Evolutionary conservation across 1,284 basidiomycete genomes (phyloP), one percentile per base, ranked within the genome.

Genomic region (Malassezia nana): DNA sequence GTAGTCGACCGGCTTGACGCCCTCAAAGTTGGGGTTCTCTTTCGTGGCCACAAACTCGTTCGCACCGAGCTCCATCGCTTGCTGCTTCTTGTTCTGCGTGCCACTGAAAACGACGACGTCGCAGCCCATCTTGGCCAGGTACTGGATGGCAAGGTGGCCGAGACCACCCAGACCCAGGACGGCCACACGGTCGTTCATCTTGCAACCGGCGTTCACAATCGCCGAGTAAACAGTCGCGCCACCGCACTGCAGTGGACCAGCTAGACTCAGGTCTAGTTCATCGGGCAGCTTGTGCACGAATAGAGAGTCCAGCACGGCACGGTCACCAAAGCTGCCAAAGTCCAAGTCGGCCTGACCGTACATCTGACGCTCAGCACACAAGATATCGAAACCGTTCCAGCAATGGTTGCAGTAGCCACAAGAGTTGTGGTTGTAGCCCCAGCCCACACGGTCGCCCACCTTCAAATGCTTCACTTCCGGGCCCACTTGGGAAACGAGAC

Each of bases 221-320:
- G 73, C 72, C 58, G 75, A 76, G 64, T 63, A 72, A 24, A 69
- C 67, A 4, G 75, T 72, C 13, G 71, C 58, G 31, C 77, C 77
- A 8, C 76, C 75, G 53, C 76, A 79, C 51, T 77, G 63, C 3
- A 78, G 60, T 13, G 77, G 77, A 6, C 76, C 77, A 8, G 69
- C 69, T 26, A 49, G 15, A 48, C 57, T 59, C 25, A 72, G 59
- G 32, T 63, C 58, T 16, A 70, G 43, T 1, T 32, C 55, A 16
- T 72, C 65, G 13, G 68, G 69, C 33, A 72, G 69, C 32, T 44
- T 42, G 59, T 70, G 66, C 29, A 64, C 63, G 45, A 69, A 72
- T 15, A 57, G 39, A 18, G 64, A 58, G 32, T 62, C 55, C 40
- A 72, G 49, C 49, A 72, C 69, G 46, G 64, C 66, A 43, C 56